These are phyloP conservation scores for Camillea tinctor DNA, from an alignment of 2,329 filamentous ascomycete species.

Conservation along the genomic window DNA sequence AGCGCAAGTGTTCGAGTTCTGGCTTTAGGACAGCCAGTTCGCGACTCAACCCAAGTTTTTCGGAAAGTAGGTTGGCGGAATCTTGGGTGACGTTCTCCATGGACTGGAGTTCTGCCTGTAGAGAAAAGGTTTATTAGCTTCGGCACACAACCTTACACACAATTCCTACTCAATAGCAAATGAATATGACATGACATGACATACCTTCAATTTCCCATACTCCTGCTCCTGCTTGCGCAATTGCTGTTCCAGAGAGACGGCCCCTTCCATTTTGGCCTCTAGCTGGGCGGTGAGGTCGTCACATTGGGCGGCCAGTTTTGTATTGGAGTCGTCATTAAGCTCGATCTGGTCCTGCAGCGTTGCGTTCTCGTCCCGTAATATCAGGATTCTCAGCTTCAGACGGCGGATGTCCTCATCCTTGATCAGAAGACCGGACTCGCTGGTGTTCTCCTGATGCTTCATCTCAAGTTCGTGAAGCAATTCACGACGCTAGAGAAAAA, in stretches of 20 bases:
- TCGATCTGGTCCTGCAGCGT: slow-evolving; percentile 63
- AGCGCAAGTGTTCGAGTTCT: slow-evolving; percentile 55
- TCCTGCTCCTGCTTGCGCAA: slow-evolving; percentile 50
- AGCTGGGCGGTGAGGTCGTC: slow-evolving; percentile 43
- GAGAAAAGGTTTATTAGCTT: slow-evolving; percentile 10
- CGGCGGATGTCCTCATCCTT: slow-evolving; percentile 75
- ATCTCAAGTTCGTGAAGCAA: slow-evolving; percentile 62
- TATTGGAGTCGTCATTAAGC: slow-evolving; percentile 27
- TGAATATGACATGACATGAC: slow-evolving; percentile 6
- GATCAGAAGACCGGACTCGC: slow-evolving; percentile 64
- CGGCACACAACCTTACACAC: neutral
- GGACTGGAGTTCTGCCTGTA: slow-evolving; percentile 68
- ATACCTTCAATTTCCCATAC: slow-evolving; percentile 48
- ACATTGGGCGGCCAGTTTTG: slow-evolving; percentile 37
- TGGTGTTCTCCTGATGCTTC: slow-evolving; percentile 64
- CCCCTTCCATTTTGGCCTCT: slow-evolving; percentile 41
- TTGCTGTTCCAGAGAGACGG: slow-evolving; percentile 46
- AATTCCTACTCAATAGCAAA: neutral
- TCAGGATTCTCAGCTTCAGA: slow-evolving; percentile 64
- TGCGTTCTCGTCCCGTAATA: slow-evolving; percentile 74
- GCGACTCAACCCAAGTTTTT: slow-evolving; percentile 53
- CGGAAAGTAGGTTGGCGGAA: slow-evolving; percentile 65
- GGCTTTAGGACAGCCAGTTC: slow-evolving; percentile 54
- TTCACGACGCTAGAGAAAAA: slow-evolving; percentile 41
- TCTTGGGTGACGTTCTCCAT: slow-evolving; percentile 67